phyloP scores from a whole-genome alignment of 331 rosid species.

The Pyrus hybrid region DNA sequence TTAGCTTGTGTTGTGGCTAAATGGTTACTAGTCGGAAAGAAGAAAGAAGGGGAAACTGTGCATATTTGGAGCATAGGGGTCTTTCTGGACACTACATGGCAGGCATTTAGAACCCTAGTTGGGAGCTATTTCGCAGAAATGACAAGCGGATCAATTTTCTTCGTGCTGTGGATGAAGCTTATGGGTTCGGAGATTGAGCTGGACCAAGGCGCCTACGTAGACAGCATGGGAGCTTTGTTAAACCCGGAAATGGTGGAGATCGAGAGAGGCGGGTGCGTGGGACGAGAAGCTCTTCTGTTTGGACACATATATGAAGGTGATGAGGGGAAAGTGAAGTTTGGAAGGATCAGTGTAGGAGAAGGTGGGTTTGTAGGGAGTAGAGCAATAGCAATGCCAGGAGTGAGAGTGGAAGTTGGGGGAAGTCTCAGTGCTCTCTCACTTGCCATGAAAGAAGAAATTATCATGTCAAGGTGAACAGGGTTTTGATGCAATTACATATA shows the following conservation, averaged over 20 bases:
- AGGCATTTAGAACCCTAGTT: slow-evolving; percentile 58
- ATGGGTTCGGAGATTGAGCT: slow-evolving; percentile 69
- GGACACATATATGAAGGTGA: slow-evolving; percentile 91
- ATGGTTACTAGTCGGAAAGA: slow-evolving; percentile 61
- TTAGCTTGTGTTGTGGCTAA: slow-evolving; percentile 58
- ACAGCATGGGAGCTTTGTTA: slow-evolving; percentile 65
- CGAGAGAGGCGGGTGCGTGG: slow-evolving; percentile 68
- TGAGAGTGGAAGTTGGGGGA: slow-evolving; percentile 47
- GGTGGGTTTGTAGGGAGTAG: slow-evolving; percentile 80
- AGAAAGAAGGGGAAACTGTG: slow-evolving; percentile 45
- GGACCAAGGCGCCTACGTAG: slow-evolving; percentile 57
- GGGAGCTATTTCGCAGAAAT: slow-evolving; percentile 83
- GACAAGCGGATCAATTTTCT: slow-evolving; percentile 62
- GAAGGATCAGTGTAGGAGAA: slow-evolving; percentile 67
- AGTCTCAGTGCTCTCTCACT: slow-evolving; percentile 53
- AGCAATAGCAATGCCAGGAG: slow-evolving; percentile 84
- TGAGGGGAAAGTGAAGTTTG: slow-evolving; percentile 72
- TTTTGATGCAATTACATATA: neutral
- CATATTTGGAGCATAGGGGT: slow-evolving; percentile 58
- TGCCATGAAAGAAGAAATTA: slow-evolving; percentile 76
- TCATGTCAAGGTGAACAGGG: slow-evolving; percentile 32
- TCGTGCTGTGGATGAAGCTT: slow-evolving; percentile 63
- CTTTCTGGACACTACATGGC: slow-evolving; percentile 77
- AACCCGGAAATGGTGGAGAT: slow-evolving; percentile 93
- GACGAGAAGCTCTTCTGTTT: slow-evolving; percentile 69